Base-by-base conservation (phyloP, 1,139 yeast species). In the Geotrichum cucujoidarum region DNA sequence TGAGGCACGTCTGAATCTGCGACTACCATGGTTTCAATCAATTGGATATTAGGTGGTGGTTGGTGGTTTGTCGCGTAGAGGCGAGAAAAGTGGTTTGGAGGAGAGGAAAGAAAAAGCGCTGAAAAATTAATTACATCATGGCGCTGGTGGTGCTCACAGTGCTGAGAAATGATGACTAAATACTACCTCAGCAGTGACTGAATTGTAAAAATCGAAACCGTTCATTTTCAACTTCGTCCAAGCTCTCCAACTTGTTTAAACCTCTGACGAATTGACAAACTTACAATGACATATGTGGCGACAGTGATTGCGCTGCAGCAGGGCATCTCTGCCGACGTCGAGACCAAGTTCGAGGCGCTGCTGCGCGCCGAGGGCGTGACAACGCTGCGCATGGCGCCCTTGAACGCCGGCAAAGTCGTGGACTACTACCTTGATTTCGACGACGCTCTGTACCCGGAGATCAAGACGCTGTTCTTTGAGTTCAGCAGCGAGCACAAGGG, bases 361-460 rank as follows among this genome's bases (percentile, higher is more conserved):
- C 24, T 60, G 63, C 52, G 57, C 14, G 41, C 53, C 7, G 54
- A 53, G 32, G 49, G 51, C 8, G 31, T 58, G 55, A 40, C 61
- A 53, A 30, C 54, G 49, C 24, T 51, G 17, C 45, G 57, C 13
- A 49, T 54, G n/a, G 55, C 56, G 27, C 35, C 41, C 25, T 50
- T 60, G 35, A 45, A 48, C 17, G 46, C 52, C 11, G 52, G 48
- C 36, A 48, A 55, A 18, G 64, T 57, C 21, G 33, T 58, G 24
- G 64, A 60, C 37, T 58, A 56, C 53, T 56, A 53, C 32, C 34
- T 60, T 13, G 56, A 54, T 13, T 44, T 57, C 13, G 54, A 53
- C 18, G 41, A 50, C 6, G 32, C 46, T 24, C 34, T 34, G 13
- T 37, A 51, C 25, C 35, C 38, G 6, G 52, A 53, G 22, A 42